A percentile compares a stretch with the other conserved stretches of the same genome.
Evolutionary conservation across 495 filamentous ascomycete species (phyloP).

Genomic region (Parathielavia appendiculata): DNA sequence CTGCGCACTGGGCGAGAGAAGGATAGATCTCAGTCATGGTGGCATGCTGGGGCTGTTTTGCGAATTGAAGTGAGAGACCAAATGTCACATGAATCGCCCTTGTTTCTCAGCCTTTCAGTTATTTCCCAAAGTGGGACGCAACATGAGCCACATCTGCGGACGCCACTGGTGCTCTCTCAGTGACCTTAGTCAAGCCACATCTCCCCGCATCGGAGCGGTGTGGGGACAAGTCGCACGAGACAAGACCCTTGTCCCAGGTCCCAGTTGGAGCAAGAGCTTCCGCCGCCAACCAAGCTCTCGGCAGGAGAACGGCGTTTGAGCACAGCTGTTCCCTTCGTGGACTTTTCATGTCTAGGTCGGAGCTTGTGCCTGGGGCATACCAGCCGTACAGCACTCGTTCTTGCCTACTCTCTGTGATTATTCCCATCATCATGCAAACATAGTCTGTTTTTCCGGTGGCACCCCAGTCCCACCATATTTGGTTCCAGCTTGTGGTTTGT

Average conservation of each 20-base stretch:
- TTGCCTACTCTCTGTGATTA: neutral
- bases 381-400: too few relatives aligned
- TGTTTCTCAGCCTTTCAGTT: too few relatives aligned
- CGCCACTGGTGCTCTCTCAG: too few relatives aligned
- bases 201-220: neutral
- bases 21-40: constrained; percentile 79
- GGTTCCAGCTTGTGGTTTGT: neutral
- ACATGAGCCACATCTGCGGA: constrained; percentile 6
- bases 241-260: constrained; percentile 7
- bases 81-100: constrained; percentile 2
- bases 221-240: neutral
- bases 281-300: constrained; percentile 2
- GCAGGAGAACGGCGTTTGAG: constrained; percentile 3
- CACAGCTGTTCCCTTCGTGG: constrained; percentile 16
- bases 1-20: constrained; percentile 77
- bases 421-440: neutral
- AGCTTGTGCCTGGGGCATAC: too few relatives aligned
- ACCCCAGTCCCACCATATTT: neutral
- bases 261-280: constrained; percentile 16
- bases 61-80: neutral
- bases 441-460: neutral
- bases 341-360: neutral
- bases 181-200: constrained; percentile 1
- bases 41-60: constrained; percentile 25
- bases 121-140: neutral